Conservation (phyloP, 164 flowering plant genomes). For the Annona cherimola region DNA sequence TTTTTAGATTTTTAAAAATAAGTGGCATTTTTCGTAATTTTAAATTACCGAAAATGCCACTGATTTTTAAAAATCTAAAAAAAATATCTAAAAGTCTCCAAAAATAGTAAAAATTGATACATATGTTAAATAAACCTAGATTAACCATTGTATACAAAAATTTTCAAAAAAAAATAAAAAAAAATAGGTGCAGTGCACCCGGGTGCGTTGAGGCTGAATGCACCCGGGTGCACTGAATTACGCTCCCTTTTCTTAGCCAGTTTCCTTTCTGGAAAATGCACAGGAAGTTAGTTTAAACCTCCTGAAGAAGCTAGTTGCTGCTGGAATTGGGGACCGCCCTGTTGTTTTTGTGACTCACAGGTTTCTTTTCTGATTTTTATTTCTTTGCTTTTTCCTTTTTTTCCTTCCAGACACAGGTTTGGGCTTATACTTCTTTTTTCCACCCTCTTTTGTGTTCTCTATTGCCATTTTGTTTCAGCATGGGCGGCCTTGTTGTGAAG, state of each 20-base stretch:
- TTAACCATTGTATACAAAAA: no score
- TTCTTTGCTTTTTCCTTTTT: not conserved
- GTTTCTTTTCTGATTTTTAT: conserved; percentile 20
- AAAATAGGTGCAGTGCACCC: no score
- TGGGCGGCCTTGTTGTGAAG: conserved; percentile 99
- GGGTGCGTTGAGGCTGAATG: no score
- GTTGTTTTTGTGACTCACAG: conserved; percentile 97
- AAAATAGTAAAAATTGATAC: no score
- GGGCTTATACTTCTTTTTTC: not conserved
- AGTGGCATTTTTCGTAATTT: no score
- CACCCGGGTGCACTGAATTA: no score
- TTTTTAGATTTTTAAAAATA: no score
- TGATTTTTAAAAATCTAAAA: no score
- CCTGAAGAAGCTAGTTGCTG: conserved; percentile 80
- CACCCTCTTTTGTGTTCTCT: not conserved
- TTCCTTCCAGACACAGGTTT: not conserved
- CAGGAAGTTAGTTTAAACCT: conserved; percentile 97
- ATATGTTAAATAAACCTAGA: no score
- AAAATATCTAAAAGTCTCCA: no score
- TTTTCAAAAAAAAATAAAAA: no score
- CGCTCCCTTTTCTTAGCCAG: not conserved
- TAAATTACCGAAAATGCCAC: no score
- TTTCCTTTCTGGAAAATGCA: conserved; percentile 9
- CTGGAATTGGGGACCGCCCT: conserved; percentile 93
- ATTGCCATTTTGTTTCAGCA: conserved; percentile 44